These are phyloP conservation scores for Tetrahymena elliotti DNA, from an alignment of 73 alveolate genomes.

Conservation along the genomic window DNA sequence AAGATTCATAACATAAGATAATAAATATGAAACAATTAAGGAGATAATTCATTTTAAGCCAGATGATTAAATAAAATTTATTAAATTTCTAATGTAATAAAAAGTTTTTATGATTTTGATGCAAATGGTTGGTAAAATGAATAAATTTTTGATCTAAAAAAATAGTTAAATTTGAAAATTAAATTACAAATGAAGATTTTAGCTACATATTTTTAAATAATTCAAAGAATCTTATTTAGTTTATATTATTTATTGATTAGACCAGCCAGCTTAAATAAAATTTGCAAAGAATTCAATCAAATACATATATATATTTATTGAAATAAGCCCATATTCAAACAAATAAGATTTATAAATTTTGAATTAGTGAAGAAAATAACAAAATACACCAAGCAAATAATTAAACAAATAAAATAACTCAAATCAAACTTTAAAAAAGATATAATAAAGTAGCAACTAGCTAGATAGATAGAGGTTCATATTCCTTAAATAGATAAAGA, in stretches of 20 bases:
- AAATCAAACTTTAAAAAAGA: background rate
- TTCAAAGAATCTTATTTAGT: background rate
- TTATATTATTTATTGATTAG: background rate
- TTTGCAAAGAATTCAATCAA: too few species aligned
- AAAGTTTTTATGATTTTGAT: too few species aligned
- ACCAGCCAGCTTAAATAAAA: background rate
- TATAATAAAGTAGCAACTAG: background rate
- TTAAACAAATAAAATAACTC: background rate
- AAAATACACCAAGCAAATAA: background rate
- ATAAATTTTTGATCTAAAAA: background rate
- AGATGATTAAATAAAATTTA: too few species aligned
- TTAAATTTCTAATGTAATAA: too few species aligned
- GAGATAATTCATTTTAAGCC: background rate
- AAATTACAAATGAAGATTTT: background rate
- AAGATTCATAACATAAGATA: too few species aligned
- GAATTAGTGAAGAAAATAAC: background rate
- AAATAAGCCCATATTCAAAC: background rate
- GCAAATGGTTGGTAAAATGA: background rate
- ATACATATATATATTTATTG: background rate
- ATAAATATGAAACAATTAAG: too few species aligned
- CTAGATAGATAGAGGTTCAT: background rate
- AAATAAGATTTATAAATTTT: background rate
- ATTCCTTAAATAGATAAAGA: background rate
- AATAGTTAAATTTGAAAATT: background rate
- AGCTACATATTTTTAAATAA: background rate